These are phyloP conservation scores for Azolla pinnata DNA, from an alignment of 75 land plant genomes.

Conservation along the genomic window DNA sequence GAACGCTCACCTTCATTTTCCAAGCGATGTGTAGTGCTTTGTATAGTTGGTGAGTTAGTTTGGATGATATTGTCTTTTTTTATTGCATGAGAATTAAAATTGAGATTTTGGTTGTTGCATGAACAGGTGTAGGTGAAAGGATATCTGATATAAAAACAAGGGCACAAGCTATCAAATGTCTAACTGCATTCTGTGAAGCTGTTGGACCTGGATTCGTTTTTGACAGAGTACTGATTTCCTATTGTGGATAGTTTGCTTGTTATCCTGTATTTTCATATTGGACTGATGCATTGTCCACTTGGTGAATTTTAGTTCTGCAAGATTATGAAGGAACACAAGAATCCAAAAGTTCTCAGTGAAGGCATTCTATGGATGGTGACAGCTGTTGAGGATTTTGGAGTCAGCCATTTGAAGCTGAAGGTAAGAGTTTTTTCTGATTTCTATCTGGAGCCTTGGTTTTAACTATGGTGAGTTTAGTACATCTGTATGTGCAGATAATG, in stretches of 20 bases:
- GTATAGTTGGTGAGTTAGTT: slow-evolving; percentile 54
- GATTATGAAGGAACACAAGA: slow-evolving; percentile 98
- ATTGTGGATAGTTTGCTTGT: background rate
- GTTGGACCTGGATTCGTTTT: slow-evolving; percentile 92
- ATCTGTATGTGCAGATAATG: too few relatives aligned
- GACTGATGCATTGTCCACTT: too few relatives aligned
- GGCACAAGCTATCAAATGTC: slow-evolving; percentile 80
- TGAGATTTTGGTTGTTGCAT: too few relatives aligned
- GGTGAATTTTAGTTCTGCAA: slow-evolving; percentile 54
- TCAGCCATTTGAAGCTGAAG: slow-evolving; percentile 79
- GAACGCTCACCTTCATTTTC: slow-evolving; percentile 58
- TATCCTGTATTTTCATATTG: slow-evolving; percentile 3
- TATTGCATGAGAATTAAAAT: too few relatives aligned
- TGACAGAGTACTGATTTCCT: slow-evolving; percentile 56
- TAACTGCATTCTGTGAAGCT: slow-evolving; percentile 89
- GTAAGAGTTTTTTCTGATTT: slow-evolving; percentile 18
- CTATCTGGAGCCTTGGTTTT: too few relatives aligned
- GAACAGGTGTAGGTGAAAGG: slow-evolving; percentile 88
- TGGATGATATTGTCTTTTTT: too few relatives aligned
- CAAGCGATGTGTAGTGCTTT: slow-evolving; percentile 81
- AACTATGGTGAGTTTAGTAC: too few relatives aligned
- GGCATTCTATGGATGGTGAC: slow-evolving; percentile 93
- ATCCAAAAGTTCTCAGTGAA: slow-evolving; percentile 96
- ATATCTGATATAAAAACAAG: slow-evolving; percentile 90
- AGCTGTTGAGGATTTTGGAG: slow-evolving; percentile 93